Base-by-base conservation (phyloP, 257 asterid genomes). In the Solanum paucissectum region DNA sequence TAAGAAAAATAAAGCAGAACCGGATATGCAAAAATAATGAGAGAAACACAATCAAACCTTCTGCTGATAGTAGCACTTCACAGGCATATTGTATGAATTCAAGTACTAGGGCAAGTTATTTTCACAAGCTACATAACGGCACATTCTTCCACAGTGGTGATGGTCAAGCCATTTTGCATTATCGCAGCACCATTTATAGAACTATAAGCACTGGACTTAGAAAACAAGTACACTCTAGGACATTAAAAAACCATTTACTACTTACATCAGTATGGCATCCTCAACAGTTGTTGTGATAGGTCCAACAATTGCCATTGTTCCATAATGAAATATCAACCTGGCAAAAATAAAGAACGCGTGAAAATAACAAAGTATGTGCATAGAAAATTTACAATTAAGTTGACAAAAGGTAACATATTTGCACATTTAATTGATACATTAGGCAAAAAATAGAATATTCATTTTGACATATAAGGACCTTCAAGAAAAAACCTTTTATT, bases 231-330 rank as follows among this genome's bases (percentile, higher is more conserved):
- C 62, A 42, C 84, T 77, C 37, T 42, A 77, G 64, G 38, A 25
- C 36, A 81, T 77, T 83, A 83, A 72, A 52, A 88, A 88, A 85
- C 84, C 55, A 88, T 27, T 68, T 36, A 38, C 49, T 87, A 91
- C 98, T 95, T 93, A 97, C 99, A 97, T 98, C 81, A 97, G 96
- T 81, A 94, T 89, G 49, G 95, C 89, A 91, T 97, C 99, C 94
- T 97, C 99, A 89, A 97, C 98, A 88, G 90, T 91, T 77, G 99
- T 92, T 86, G 99, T 88, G 88, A 97, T 93, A 86, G 99, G 96
- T 52, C 99, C 99, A 55, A 97, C 93, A 85, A 94, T 91, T 96
- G 93, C 99, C 23, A 96, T 98, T 68, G 99, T 95, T 90, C 99
- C 98, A 5, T 95, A 81, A 88, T 93, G 96, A 90, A 97, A 95